Percentiles rank a stretch among this genome's conserved stretches.
Evolutionary conservation across 2,329 filamentous ascomycete species (phyloP).

Genomic region (Metarhizium guizhouense): DNA sequence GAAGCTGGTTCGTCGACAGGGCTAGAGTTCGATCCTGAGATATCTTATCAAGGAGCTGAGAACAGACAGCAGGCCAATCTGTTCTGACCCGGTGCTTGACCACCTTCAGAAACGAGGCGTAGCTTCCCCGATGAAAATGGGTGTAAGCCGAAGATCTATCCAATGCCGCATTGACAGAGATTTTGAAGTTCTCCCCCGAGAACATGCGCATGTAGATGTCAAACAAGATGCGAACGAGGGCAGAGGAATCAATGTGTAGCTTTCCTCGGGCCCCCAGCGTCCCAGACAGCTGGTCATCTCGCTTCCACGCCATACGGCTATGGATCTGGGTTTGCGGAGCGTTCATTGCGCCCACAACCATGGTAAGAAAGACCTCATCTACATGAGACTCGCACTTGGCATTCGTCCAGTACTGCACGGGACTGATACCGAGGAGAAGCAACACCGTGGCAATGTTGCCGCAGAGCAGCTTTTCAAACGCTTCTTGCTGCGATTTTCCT

Average conservation of each 20-base stretch:
- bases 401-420: no score
- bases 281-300: slow-evolving; percentile 21
- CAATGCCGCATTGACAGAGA: no score
- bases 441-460: no score
- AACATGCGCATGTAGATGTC: slow-evolving; percentile 38
- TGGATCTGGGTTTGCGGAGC: slow-evolving; percentile 18
- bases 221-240: slow-evolving; percentile 30
- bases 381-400: no score
- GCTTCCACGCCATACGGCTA: slow-evolving; percentile 27
- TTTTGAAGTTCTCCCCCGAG: slow-evolving; percentile 22
- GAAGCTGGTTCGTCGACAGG: slow-evolving; percentile 19
- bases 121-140: no score
- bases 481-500: slow-evolving; percentile 5
- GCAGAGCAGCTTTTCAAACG: no score
- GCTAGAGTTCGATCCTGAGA: neutral
- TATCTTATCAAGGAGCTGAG: slow-evolving; percentile 12
- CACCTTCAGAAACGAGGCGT: no score
- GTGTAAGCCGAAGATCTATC: no score
- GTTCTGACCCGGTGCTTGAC: no score
- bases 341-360: slow-evolving; percentile 5
- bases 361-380: no score
- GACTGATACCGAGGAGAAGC: no score
- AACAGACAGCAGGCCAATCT: no score
- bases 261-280: slow-evolving; percentile 10
- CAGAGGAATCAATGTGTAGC: slow-evolving; percentile 24